Conservation (phyloP, 257 asterid species). For the Sherardia arvensis region DNA sequence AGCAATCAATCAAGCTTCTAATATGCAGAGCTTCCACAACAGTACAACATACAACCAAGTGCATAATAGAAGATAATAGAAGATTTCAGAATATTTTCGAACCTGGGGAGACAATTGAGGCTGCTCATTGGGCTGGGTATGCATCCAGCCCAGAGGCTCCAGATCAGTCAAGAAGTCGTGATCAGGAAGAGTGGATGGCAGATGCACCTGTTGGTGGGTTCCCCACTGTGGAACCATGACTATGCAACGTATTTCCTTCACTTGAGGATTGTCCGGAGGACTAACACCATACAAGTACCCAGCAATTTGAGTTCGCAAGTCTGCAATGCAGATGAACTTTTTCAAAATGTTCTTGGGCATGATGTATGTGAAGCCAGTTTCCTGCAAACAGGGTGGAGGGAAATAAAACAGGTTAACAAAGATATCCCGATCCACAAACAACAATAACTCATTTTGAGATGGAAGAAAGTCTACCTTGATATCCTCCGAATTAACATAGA, state of each 20-base stretch:
- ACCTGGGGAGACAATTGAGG: constrained; percentile 98
- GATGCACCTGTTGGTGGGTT: constrained; percentile 91
- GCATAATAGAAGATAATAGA: not conserved
- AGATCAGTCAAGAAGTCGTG: constrained; percentile 82
- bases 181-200: constrained; percentile 85
- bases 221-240: constrained; percentile 99
- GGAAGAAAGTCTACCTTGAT: constrained; percentile 51
- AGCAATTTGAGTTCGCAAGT: constrained; percentile 85
- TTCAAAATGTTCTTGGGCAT: constrained; percentile 97
- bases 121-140: constrained; percentile 94
- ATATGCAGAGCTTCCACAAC: not conserved
- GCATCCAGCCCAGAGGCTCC: constrained; percentile 99
- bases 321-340: constrained; percentile 96
- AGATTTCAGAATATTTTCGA: not conserved
- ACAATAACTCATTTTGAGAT: not conserved
- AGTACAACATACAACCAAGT: not conserved
- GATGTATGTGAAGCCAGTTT: constrained; percentile 93
- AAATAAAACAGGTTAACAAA: not conserved
- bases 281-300: constrained; percentile 92
- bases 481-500: constrained; percentile 96
- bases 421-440: not conserved
- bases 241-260: constrained; percentile 94
- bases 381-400: constrained; percentile 51
- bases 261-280: constrained; percentile 99
- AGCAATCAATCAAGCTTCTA: too few relatives aligned